Base-by-base conservation (phyloP, 108 stramenopile species). In the Pseudonitzschia pungens region DNA sequence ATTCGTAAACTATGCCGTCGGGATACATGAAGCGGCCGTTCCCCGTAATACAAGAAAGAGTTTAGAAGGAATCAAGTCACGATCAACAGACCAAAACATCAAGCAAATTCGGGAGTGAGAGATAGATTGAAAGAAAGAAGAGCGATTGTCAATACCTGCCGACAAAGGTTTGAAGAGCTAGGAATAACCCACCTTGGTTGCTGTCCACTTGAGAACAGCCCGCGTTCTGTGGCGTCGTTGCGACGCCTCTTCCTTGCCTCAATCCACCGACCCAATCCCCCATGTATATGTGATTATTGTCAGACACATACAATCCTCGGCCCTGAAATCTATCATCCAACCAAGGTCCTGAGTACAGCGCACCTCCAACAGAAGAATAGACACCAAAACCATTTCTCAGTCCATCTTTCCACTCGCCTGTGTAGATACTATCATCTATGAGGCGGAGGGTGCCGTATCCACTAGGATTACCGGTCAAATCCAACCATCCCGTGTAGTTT, bases 401-500 rank as follows among this genome's bases (percentile, higher is more conserved):
- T 27, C 85, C 85, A 26, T 67, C 21, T 22, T 70, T 31, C 81
- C 81, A 86, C 50, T 73, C 56, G 20, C 85, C 85, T 36, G 70
- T 75, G 27, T 79, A 80, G 31, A 86, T 76, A 20, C 74, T 62
- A 5, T 79, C 81, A 71, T 86, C 81, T 14, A 80, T 70, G 16
- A 80, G 68, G 21, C 79, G 75, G 1, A 86, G 67, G 0, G 75
- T 82, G 12, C 85, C 85, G 54, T 56, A 62, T 40, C 79, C 85
- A 56, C 77, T 48, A 24, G 85, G 85, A 69, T 74, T 76, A 18
- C 78, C 76, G 32, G n/a, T 22, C 41, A 75, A 7, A 70, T 72
- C 68, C 20, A 80, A 31, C 68, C 70, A 77, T 20, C 85, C 85
- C 26, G 85, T 86, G 66, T 82, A 86, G 21, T 73, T 24, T 7